phyloP scores from a whole-genome alignment of 208 protist genomes.

The Acanthamoeba healyi region DNA sequence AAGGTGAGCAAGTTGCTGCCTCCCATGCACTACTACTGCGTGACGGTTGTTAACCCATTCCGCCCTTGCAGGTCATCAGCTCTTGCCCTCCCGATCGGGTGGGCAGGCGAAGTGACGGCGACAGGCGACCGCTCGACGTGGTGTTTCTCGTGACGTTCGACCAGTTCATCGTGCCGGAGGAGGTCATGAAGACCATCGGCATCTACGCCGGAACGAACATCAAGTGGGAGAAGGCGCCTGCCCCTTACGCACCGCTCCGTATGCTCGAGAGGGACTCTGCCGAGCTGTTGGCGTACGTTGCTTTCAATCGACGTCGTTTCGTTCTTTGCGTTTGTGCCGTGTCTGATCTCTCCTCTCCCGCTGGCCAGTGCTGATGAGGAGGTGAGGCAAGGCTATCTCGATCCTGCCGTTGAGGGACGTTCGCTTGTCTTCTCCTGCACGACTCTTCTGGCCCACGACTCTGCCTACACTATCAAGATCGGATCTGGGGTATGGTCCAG shows the following conservation, averaged over 20 bases:
- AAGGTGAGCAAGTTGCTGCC: constrained; percentile 4
- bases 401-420: not conserved
- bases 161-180: constrained; percentile 56
- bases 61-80: not conserved
- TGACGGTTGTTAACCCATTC: not conserved
- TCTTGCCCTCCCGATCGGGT: not conserved
- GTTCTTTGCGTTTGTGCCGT: not conserved
- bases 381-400: not conserved
- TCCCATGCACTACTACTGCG: not conserved
- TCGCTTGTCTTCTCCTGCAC: constrained; percentile 3
- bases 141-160: constrained; percentile 53
- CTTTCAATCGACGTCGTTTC: not conserved
- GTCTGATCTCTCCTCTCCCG: not conserved
- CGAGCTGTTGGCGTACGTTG: not conserved
- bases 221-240: constrained; percentile 38
- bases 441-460: not conserved
- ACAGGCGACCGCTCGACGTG: not conserved
- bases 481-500: not conserved
- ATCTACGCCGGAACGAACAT: not conserved
- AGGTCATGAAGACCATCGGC: constrained; percentile 10
- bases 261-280: constrained; percentile 22
- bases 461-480: constrained; percentile 7
- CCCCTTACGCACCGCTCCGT: not conserved
- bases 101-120: not conserved
- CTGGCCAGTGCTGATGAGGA: constrained; percentile 7